Conservation (phyloP, 1,284 basidiomycete genomes). For the Cerioporus squamosus region DNA sequence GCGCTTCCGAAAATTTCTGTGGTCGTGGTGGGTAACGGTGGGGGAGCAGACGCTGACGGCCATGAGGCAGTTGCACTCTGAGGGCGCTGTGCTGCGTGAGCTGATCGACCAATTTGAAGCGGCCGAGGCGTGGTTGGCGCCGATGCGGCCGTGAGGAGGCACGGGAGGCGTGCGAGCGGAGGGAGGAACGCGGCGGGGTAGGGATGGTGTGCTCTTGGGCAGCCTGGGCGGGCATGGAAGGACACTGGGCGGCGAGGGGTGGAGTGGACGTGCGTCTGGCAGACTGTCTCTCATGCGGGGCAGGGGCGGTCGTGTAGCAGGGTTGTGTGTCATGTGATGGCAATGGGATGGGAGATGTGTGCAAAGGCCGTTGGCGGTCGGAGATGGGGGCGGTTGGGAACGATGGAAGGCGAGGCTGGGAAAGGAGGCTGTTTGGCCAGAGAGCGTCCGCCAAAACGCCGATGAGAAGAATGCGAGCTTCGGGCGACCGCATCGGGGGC, state of each 20-base stretch:
- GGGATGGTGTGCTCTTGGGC: too few species aligned
- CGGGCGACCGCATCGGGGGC: conserved; percentile 16
- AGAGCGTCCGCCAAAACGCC: conserved; percentile 24
- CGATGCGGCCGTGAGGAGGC: conserved; percentile 77
- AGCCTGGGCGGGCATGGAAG: conserved; percentile 3
- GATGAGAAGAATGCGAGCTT: conserved; percentile 26
- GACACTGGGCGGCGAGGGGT: conserved; percentile 1
- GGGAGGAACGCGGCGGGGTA: conserved; percentile 5
- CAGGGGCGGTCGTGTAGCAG: too few species aligned
- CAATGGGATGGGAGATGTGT: conserved; percentile 1
- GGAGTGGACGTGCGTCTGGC: background rate
- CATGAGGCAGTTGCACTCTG: conserved; percentile 86
- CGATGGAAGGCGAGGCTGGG: conserved; percentile 29
- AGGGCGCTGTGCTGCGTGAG: conserved; percentile 79
- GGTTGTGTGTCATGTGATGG: conserved; percentile 21
- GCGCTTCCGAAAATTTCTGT: conserved; percentile 1
- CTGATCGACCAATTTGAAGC: conserved; percentile 94
- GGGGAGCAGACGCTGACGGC: conserved; percentile 77
- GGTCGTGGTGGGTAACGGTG: background rate
- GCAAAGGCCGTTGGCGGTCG: conserved; percentile 15
- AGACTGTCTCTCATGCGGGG: background rate
- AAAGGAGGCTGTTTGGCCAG: conserved; percentile 18
- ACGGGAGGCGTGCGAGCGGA: conserved; percentile 12
- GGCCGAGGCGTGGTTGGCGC: conserved; percentile 91
- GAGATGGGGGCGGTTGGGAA: conserved; percentile 13